These are phyloP conservation scores for Quillaja saponaria DNA, from an alignment of 306 rosid species.

Conservation along the genomic window DNA sequence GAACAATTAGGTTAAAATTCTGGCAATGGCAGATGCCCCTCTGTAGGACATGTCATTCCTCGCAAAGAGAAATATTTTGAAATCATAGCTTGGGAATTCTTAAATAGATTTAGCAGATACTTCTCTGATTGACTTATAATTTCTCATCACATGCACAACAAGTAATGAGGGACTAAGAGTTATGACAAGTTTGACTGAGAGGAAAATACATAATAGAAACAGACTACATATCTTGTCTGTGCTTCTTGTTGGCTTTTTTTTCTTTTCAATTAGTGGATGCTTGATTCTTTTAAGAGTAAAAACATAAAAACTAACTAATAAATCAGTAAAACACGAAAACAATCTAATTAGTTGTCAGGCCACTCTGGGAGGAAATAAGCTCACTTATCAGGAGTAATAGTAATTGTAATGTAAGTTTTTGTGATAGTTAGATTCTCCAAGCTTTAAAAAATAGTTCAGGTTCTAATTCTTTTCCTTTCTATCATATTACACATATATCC, in stretches of 20 bases:
- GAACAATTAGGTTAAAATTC: neutral
- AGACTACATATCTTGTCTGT: too few relatives aligned
- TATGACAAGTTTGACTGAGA: neutral
- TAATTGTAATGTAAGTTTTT: neutral
- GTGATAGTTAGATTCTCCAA: neutral
- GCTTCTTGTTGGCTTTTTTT: neutral
- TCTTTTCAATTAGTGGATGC: too few relatives aligned
- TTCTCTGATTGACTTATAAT: neutral
- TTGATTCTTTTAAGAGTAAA: too few relatives aligned
- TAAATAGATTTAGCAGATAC: neutral
- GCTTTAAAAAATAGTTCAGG: too few relatives aligned
- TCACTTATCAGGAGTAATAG: neutral
- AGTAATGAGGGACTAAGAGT: neutral
- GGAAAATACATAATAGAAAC: neutral
- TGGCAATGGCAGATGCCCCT: too few relatives aligned
- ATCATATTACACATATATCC: too few relatives aligned
- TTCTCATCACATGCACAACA: neutral
- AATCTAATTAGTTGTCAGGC: neutral
- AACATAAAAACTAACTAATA: too few relatives aligned
- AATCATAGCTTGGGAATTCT: neutral
- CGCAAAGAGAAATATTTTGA: neutral
- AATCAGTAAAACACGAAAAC: too few relatives aligned
- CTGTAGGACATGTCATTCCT: neutral
- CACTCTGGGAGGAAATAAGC: neutral
- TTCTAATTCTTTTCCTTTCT: too few relatives aligned